Conservation (phyloP, 352 stramenopile species). For the Pythium pyrilobum region DNA sequence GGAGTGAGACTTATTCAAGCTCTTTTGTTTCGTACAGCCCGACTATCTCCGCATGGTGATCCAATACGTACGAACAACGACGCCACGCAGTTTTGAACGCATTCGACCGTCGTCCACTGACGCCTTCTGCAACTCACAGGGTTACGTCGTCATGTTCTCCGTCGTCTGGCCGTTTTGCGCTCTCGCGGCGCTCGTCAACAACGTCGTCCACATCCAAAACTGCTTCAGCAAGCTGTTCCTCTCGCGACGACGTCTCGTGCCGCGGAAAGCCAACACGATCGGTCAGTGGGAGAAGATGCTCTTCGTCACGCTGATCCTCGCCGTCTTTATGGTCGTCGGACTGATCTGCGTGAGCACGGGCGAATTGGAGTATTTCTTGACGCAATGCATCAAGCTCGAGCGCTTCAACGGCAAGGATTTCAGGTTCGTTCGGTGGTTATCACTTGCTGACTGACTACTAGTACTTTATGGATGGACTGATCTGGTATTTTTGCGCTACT, state of each 20-base stretch:
- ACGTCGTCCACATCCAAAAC: constrained; percentile 80
- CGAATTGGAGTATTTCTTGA: constrained; percentile 81
- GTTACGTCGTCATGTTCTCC: constrained; percentile 88
- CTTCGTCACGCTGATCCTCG: constrained; percentile 76
- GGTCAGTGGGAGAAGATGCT: constrained; percentile 86
- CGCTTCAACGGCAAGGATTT: constrained; percentile 81
- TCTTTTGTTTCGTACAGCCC: constrained; percentile 32
- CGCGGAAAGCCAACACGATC: constrained; percentile 80
- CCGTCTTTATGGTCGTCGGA: constrained; percentile 77
- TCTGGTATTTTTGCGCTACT: neutral
- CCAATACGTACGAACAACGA: constrained; percentile 61
- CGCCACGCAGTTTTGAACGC: neutral
- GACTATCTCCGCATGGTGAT: constrained; percentile 86
- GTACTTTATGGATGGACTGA: neutral
- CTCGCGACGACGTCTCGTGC: constrained; percentile 59
- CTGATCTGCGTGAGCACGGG: constrained; percentile 83
- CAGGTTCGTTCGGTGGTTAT: too few species aligned
- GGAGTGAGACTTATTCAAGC: too few species aligned
- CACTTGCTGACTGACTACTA: too few species aligned
- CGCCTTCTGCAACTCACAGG: constrained; percentile 29
- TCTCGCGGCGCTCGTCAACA: constrained; percentile 72
- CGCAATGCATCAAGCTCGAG: constrained; percentile 58
- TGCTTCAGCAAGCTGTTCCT: constrained; percentile 81
- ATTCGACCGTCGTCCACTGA: too few species aligned
- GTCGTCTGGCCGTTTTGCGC: constrained; percentile 84